Evolutionary conservation across 2,329 filamentous ascomycete species (phyloP).

Genomic region (Paracorniculantispora psalliotae): DNA sequence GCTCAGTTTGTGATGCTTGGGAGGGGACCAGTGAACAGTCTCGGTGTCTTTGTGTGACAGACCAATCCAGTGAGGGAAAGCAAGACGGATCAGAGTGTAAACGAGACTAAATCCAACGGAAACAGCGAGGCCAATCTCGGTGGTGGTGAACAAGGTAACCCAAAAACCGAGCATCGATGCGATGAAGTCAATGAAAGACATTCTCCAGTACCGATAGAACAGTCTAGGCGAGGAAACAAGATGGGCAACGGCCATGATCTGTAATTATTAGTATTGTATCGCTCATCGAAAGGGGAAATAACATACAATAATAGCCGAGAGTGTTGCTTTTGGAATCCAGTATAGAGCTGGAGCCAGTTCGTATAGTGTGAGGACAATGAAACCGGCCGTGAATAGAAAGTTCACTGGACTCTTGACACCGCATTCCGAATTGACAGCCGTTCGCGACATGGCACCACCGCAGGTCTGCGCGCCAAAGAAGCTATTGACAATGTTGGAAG

Average conservation of each 20-base stretch:
- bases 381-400: constrained; percentile 55
- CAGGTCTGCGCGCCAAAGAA: constrained; percentile 61
- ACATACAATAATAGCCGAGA: constrained; percentile 57
- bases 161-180: constrained; percentile 60
- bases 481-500: constrained; percentile 58
- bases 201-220: constrained; percentile 61
- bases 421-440: constrained; percentile 61
- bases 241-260: constrained; percentile 59
- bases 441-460: constrained; percentile 62
- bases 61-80: constrained; percentile 43
- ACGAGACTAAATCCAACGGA: constrained; percentile 60
- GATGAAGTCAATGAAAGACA: constrained; percentile 60
- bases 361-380: constrained; percentile 58
- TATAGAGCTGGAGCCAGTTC: constrained; percentile 56
- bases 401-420: constrained; percentile 58
- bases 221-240: constrained; percentile 53
- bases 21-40: constrained; percentile 25
- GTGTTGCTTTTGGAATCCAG: constrained; percentile 63
- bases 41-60: constrained; percentile 25
- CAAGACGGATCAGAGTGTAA: constrained; percentile 54
- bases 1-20: constrained; percentile 16
- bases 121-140: constrained; percentile 54
- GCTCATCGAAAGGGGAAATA: background rate
- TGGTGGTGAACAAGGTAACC: constrained; percentile 57
- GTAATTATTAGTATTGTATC: background rate